Base-by-base conservation (phyloP, 352 stramenopile species). In the Phytophthora ohioensis region DNA sequence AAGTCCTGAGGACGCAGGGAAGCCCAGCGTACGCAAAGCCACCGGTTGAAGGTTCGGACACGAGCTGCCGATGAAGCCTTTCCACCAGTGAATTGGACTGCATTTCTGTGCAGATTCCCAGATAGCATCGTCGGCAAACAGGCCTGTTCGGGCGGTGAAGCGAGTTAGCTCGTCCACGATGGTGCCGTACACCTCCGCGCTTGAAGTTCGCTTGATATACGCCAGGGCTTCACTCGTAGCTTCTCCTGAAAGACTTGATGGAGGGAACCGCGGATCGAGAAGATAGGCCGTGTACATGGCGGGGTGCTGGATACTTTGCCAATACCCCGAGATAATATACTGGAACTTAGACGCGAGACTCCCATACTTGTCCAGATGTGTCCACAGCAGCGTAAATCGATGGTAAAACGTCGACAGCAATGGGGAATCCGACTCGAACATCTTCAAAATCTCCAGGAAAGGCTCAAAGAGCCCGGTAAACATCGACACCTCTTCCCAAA, bases 251-350 rank as follows among this genome's bases (percentile, higher is more conserved):
- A 93, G 73, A 27, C 69, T 81, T 36, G 82, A 82, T 10, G 79
- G 65, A 12, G 84, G 69, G 57, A 90, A 93, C 10, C 86, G 75
- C n/a, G 86, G 86, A 65, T 94, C 86, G n/a, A 91, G 65, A 46
- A 92, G 74, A 64, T 90, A 92, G 5, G 86, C 86, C 34, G 81
- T 90, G 75, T 92, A 92, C 70, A 91, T 90, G 32, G 85, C 84
- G 1, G 81, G 86, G 47, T 94, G 84, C 30, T 84, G 79, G 46
- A 92, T 80, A 15, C 47, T 59, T 32, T 85, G 73, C 84, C 84
- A 92, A 57, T 90, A 77, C 36, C 76, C 63, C 9, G 79, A 84
- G 61, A 93, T 82, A 57, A 91, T 78, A 15, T 82, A 67, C 48
- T 90, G 73, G 17, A 85, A 74, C 42, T 84, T 79, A n/a, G 80